Evolutionary conservation across 768 basidiomycete genomes (phyloP).

Genomic region (Suillus subalutaceus): DNA sequence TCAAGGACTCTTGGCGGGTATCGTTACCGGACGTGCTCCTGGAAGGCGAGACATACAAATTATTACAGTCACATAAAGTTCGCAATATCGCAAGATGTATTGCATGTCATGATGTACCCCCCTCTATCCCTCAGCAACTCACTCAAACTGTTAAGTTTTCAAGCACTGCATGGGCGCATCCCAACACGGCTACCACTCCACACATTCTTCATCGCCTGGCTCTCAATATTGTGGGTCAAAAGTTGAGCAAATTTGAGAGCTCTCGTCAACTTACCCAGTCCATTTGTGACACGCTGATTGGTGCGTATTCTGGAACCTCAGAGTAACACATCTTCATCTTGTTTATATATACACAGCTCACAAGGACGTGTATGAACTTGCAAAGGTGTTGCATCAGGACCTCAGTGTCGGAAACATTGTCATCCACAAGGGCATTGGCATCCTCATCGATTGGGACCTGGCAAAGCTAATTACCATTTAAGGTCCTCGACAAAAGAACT

Average conservation of each 20-base stretch:
- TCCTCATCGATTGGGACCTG: too few species aligned
- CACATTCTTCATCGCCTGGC: constrained; percentile 7
- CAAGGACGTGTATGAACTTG: neutral
- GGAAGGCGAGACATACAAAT: constrained; percentile 10
- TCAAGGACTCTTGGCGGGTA: constrained; percentile 13
- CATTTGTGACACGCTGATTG: constrained; percentile 3
- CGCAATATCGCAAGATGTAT: constrained; percentile 2
- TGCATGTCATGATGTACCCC: neutral
- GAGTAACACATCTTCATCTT: neutral
- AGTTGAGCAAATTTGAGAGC: neutral
- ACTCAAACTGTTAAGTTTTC: neutral
- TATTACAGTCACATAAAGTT: neutral
- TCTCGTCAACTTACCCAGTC: constrained; percentile 5
- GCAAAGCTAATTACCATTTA: too few species aligned
- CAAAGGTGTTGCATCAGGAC: neutral
- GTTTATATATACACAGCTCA: constrained; percentile 2
- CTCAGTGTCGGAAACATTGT: too few species aligned
- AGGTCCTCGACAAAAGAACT: too few species aligned
- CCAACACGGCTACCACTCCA: neutral
- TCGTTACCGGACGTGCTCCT: neutral
- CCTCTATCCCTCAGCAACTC: neutral
- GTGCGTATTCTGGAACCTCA: neutral
- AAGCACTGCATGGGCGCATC: neutral
- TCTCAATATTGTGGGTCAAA: neutral
- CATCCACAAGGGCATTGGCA: neutral